Evolutionary conservation across 2,329 filamentous ascomycete genomes (phyloP).

Genomic region (Ramularia collo-cygni): DNA sequence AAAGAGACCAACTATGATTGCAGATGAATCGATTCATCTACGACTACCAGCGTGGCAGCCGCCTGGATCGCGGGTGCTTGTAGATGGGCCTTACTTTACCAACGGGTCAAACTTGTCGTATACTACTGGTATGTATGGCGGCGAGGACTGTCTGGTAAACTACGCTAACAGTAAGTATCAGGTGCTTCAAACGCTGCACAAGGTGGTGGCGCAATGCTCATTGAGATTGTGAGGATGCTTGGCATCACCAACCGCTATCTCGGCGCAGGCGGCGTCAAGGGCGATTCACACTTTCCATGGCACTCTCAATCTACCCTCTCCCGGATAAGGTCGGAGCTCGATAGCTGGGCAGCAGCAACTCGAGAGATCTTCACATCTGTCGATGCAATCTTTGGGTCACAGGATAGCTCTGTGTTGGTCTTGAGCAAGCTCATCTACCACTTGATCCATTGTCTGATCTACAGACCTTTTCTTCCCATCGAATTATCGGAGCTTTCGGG

Average conservation of each 20-base stretch:
- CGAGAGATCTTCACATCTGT: slow-evolving; percentile 72
- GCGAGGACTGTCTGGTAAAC: too few relatives aligned
- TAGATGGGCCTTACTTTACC: slow-evolving; percentile 77
- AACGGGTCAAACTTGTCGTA: slow-evolving; percentile 62
- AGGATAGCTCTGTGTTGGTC: slow-evolving; percentile 70
- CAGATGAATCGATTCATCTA: slow-evolving; percentile 68
- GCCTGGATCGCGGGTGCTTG: slow-evolving; percentile 51
- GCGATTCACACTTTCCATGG: slow-evolving; percentile 87
- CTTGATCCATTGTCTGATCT: slow-evolving; percentile 77
- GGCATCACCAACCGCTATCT: slow-evolving; percentile 79
- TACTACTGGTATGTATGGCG: slow-evolving; percentile 7
- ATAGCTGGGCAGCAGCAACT: slow-evolving; percentile 77
- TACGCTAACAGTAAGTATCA: background rate
- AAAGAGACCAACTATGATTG: slow-evolving; percentile 71
- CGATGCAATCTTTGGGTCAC: slow-evolving; percentile 66
- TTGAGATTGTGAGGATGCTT: slow-evolving; percentile 76
- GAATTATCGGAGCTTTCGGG: slow-evolving; percentile 74
- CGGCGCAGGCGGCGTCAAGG: slow-evolving; percentile 77
- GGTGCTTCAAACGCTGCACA: slow-evolving; percentile 57
- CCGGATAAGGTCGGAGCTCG: slow-evolving; percentile 76
- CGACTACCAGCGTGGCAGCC: slow-evolving; percentile 69
- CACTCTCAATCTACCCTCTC: slow-evolving; percentile 78
- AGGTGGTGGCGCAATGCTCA: slow-evolving; percentile 71
- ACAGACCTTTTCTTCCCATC: slow-evolving; percentile 78
- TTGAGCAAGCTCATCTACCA: slow-evolving; percentile 84